A percentile compares a stretch with the other conserved stretches of the same genome.
phyloP scores from a whole-genome alignment of 2,329 filamentous ascomycete species.

The Colletotrichum sansevieriae region DNA sequence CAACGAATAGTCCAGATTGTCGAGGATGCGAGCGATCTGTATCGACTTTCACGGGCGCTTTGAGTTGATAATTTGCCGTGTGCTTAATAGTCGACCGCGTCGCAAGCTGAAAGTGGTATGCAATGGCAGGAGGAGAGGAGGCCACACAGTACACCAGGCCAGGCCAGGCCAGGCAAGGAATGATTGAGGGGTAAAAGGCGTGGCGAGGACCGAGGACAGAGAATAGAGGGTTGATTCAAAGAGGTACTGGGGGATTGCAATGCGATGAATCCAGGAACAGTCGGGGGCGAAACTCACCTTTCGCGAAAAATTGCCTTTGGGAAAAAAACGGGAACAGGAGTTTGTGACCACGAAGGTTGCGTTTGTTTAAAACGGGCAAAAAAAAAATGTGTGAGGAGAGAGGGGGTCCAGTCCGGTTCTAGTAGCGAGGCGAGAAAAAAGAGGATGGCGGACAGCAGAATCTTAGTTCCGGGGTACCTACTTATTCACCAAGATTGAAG shows the following conservation, averaged over 20 bases:
- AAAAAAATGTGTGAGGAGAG: conserved; percentile 38
- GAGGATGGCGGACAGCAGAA: conserved; percentile 5
- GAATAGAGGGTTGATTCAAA: not conserved
- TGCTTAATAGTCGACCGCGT: not conserved
- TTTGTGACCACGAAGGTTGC: conserved; percentile 33
- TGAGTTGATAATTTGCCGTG: not conserved
- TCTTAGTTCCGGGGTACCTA: conserved; percentile 17
- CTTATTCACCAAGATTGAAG: not conserved
- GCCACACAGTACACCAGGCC: not conserved
- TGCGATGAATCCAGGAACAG: conserved; percentile 23
- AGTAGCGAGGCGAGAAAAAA: conserved; percentile 16
- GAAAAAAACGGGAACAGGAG: conserved; percentile 16
- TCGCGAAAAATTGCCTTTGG: conserved; percentile 35
- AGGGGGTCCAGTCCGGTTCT: conserved; percentile 34
- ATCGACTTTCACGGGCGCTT: not conserved
- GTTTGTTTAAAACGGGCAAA: conserved; percentile 30
- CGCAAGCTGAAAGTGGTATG: conserved; percentile 4
- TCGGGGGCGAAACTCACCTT: conserved; percentile 36
- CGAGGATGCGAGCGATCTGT: too few relatives aligned
- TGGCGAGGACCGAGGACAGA: not conserved
- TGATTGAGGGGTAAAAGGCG: not conserved
- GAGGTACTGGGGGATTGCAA: not conserved
- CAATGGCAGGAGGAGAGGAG: not conserved
- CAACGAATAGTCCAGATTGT: not conserved
- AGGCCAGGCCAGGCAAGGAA: not conserved